These are phyloP conservation scores for Aspergillus sp. DNA, from an alignment of 2,329 filamentous ascomycete genomes.

Conservation along the genomic window DNA sequence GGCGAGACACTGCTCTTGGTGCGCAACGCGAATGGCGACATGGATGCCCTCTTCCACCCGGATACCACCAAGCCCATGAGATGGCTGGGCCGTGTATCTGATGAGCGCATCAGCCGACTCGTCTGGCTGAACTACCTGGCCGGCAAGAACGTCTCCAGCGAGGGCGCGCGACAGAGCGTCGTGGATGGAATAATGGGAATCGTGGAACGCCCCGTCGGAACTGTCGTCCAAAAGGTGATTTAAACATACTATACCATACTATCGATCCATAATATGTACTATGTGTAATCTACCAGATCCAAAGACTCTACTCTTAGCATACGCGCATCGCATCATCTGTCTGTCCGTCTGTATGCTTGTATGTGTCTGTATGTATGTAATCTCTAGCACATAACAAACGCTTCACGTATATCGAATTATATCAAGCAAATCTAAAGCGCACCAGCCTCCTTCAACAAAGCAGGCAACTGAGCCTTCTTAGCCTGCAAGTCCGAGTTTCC, in stretches of 20 bases:
- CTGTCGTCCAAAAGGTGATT: slow-evolving; percentile 71
- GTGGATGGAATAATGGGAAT: slow-evolving; percentile 84
- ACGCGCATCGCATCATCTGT: too few relatives aligned
- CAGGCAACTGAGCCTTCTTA: slow-evolving; percentile 59
- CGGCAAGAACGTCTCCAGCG: slow-evolving; percentile 81
- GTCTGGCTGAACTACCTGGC: slow-evolving; percentile 89
- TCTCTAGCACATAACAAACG: slow-evolving; percentile 1
- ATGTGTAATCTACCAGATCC: slow-evolving; percentile 6
- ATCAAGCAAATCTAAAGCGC: slow-evolving; percentile 46
- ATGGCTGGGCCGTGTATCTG: slow-evolving; percentile 65
- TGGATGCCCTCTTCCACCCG: slow-evolving; percentile 63
- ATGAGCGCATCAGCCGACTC: slow-evolving; percentile 74
- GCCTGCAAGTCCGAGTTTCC: slow-evolving; percentile 86
- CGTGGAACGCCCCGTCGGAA: slow-evolving; percentile 82
- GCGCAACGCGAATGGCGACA: slow-evolving; percentile 59
- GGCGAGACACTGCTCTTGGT: slow-evolving; percentile 70
- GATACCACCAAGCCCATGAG: slow-evolving; percentile 44
- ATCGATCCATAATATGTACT: neutral
- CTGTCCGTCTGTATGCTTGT: too few relatives aligned
- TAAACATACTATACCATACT: slow-evolving; percentile 7
- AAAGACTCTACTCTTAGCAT: neutral
- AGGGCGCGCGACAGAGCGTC: slow-evolving; percentile 73
- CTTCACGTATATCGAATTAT: neutral
- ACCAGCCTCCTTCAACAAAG: slow-evolving; percentile 59
- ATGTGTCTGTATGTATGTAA: neutral